Evolutionary conservation across 2,329 filamentous ascomycete species (phyloP).

Genomic region (Microascus cirrosus): DNA sequence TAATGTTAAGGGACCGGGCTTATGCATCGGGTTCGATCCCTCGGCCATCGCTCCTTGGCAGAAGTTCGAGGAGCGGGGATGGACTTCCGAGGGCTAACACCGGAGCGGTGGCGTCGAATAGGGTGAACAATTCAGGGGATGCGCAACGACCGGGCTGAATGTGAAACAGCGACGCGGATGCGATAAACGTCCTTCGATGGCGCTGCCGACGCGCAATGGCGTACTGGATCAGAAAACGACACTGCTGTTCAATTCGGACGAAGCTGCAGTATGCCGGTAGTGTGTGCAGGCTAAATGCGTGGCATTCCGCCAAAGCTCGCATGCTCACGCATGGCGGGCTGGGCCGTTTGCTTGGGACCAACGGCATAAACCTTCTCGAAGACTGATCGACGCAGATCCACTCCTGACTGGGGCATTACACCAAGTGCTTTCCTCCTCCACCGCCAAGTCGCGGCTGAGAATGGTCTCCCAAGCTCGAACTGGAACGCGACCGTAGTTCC

Average conservation of each 20-base stretch:
- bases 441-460: neutral
- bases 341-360: neutral
- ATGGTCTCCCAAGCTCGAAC: neutral
- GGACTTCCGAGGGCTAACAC: neutral
- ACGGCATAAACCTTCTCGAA: neutral
- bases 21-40: neutral
- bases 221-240: neutral
- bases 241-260: neutral
- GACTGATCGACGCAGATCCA: neutral
- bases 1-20: neutral
- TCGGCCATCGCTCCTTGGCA: neutral
- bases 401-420: neutral
- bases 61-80: neutral
- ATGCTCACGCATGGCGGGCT: neutral
- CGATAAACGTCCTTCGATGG: neutral
- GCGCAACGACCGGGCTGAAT: neutral
- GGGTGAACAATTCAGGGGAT: neutral
- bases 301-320: neutral
- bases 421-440: neutral
- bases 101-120: neutral
- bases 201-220: neutral
- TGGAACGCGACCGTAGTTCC: neutral
- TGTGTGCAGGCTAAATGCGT: neutral
- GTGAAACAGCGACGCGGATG: neutral
- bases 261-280: neutral